Conservation (phyloP, 192 early-diverging fungal genomes). For the Linderina pennispora region DNA sequence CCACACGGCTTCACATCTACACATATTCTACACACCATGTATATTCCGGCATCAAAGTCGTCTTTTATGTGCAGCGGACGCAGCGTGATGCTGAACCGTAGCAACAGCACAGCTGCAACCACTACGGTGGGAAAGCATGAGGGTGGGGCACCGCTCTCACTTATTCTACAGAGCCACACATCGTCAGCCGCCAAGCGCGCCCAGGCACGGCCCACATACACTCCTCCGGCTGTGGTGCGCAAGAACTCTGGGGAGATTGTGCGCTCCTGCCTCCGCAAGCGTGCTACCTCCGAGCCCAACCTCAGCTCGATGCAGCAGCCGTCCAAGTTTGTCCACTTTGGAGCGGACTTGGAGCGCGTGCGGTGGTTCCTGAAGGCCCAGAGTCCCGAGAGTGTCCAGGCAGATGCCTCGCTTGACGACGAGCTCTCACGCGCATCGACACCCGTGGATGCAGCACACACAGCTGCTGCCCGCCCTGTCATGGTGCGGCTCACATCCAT, state of each 20-base stretch:
- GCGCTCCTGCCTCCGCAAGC: conserved; percentile 34
- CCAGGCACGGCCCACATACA: conserved; percentile 10
- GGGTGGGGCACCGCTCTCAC: neutral
- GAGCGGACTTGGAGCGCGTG: conserved; percentile 61
- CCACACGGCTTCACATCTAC: too few species aligned
- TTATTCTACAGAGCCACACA: conserved; percentile 4
- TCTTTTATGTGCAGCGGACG: neutral
- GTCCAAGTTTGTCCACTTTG: conserved; percentile 62
- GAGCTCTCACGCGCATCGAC: neutral
- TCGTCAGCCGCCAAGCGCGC: neutral
- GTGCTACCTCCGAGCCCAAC: conserved; percentile 5
- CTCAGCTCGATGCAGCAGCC: conserved; percentile 14
- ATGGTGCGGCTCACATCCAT: conserved; percentile 32
- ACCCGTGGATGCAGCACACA: neutral
- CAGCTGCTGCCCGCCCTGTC: conserved; percentile 1
- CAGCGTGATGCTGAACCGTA: neutral
- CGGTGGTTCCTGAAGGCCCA: conserved; percentile 66
- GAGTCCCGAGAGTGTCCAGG: conserved; percentile 50
- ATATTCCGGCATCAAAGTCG: neutral
- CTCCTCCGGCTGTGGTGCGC: conserved; percentile 28
- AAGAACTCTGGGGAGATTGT: conserved; percentile 47
- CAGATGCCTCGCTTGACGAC: conserved; percentile 31
- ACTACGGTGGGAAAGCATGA: neutral
- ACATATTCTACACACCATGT: too few species aligned
- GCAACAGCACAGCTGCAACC: neutral